A percentile compares a stretch with the other conserved stretches of the same genome.
These are phyloP conservation scores for Fragilaria crotonensis DNA, from an alignment of 108 stramenopile genomes.

Conservation along the genomic window DNA sequence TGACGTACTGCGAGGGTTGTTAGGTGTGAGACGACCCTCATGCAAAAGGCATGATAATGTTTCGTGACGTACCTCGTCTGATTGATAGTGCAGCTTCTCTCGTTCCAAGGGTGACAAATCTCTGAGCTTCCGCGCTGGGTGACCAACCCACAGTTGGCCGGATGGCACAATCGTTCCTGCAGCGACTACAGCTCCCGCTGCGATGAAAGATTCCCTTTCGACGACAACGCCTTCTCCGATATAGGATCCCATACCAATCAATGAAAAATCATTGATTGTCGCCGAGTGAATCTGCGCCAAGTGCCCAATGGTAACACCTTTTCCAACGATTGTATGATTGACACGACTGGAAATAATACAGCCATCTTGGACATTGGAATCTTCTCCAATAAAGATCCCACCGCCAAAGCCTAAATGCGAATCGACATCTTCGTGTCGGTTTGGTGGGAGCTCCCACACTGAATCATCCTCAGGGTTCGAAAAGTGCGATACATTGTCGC, in stretches of 20 bases:
- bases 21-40: background rate
- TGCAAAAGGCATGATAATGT: background rate
- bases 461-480: background rate
- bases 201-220: slow-evolving; percentile 61
- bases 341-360: slow-evolving; percentile 58
- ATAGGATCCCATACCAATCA: slow-evolving; percentile 80
- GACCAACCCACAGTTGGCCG: slow-evolving; percentile 84
- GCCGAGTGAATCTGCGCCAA: slow-evolving; percentile 77
- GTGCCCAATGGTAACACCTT: slow-evolving; percentile 83
- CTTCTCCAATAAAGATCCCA: too few relatives aligned
- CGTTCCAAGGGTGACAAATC: slow-evolving; percentile 68
- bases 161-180: slow-evolving; percentile 37
- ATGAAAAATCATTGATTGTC: slow-evolving; percentile 64
- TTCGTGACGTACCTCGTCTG: slow-evolving; percentile 24
- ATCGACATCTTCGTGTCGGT: slow-evolving; percentile 7
- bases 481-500: slow-evolving; percentile 40
- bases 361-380: slow-evolving; percentile 83
- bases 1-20: slow-evolving; percentile 39
- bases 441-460: slow-evolving; percentile 20
- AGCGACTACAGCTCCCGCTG: slow-evolving; percentile 73
- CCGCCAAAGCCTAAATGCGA: too few relatives aligned
- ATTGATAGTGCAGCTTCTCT: slow-evolving; percentile 60
- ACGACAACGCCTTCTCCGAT: slow-evolving; percentile 55
- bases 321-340: slow-evolving; percentile 62
- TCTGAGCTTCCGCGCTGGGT: slow-evolving; percentile 73